These are phyloP conservation scores for Durusdinium trenchii DNA, from an alignment of 73 alveolate species.

Conservation along the genomic window DNA sequence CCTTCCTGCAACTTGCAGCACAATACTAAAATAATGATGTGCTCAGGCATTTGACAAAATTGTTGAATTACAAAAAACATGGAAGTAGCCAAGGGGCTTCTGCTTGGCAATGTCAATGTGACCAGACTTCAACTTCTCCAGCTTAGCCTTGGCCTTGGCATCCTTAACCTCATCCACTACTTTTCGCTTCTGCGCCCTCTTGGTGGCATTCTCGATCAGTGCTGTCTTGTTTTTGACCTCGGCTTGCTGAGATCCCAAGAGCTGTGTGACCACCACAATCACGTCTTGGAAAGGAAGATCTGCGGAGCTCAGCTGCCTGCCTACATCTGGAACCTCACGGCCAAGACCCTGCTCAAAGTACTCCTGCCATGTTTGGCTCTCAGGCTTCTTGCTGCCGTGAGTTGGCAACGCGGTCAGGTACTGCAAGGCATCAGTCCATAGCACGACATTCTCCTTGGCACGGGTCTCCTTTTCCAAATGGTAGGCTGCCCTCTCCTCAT, in stretches of 20 bases:
- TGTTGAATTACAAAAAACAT: neutral
- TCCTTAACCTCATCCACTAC: neutral
- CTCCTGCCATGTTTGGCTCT: neutral
- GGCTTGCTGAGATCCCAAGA: neutral
- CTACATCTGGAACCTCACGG: neutral
- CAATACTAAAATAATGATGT: neutral
- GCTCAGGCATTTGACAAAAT: neutral
- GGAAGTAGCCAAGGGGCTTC: neutral
- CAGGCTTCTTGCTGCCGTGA: neutral
- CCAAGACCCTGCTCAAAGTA: neutral
- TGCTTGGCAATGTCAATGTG: neutral
- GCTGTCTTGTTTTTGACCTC: neutral
- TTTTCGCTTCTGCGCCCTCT: neutral
- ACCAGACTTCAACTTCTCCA: neutral
- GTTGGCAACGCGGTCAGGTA: neutral
- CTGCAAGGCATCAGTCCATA: neutral
- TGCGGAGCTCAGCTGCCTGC: neutral
- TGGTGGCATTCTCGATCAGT: neutral
- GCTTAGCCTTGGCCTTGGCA: neutral
- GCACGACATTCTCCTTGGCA: neutral
- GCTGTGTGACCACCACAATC: neutral
- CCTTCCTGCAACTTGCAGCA: neutral
- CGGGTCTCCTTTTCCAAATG: neutral
- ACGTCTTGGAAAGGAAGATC: neutral
- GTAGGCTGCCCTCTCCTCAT: neutral